Percentiles rank a stretch among this genome's conserved stretches.
phyloP scores from a whole-genome alignment of 2,329 filamentous ascomycete genomes.

The Canariomyces notabilis region DNA sequence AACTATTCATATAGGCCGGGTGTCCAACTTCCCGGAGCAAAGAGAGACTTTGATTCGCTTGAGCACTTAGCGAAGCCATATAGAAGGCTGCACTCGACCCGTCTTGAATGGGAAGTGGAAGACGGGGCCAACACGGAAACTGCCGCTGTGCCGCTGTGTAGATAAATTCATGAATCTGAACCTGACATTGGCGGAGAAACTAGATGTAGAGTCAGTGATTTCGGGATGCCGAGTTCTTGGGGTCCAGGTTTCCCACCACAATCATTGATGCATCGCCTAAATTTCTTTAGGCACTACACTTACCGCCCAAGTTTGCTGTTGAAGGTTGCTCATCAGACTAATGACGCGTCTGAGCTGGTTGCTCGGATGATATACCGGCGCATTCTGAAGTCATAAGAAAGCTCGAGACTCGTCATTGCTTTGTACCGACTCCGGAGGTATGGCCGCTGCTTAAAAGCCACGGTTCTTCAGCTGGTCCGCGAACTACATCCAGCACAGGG shows the following conservation, averaged over 20 bases:
- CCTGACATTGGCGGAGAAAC: neutral
- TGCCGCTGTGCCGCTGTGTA: neutral
- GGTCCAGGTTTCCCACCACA: neutral
- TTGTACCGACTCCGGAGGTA: too few species aligned
- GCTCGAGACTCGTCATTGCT: too few species aligned
- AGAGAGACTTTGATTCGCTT: neutral
- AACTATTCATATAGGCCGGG: constrained; percentile 6
- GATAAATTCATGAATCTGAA: too few species aligned
- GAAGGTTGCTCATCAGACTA: too few species aligned
- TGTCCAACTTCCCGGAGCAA: constrained; percentile 5
- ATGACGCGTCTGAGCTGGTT: too few species aligned
- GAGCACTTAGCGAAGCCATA: neutral
- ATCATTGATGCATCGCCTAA: neutral
- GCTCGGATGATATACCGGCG: too few species aligned
- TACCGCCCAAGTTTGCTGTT: neutral
- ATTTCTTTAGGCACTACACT: neutral
- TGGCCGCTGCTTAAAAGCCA: too few species aligned
- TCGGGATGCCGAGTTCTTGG: neutral
- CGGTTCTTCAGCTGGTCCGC: too few species aligned
- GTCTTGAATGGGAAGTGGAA: neutral
- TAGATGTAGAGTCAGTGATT: neutral
- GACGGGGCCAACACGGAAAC: neutral
- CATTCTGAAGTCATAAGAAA: too few species aligned
- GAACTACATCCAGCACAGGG: neutral
- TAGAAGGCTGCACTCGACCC: neutral